Conservation (phyloP, 306 rosid genomes). For the Dicorynia guianensis region DNA sequence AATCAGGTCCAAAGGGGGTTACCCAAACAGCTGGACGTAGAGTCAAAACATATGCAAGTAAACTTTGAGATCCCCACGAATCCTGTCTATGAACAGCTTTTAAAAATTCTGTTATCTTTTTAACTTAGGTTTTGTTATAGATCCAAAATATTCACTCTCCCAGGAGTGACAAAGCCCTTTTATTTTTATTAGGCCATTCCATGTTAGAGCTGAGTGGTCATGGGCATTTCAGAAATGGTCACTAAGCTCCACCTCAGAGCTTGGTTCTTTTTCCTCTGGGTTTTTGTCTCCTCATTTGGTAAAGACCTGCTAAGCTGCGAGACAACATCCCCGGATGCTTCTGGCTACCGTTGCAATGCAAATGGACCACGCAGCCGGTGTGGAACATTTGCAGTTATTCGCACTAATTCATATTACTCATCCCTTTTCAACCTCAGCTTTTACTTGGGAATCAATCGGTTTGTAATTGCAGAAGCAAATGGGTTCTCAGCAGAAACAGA, state of each 20-base stretch:
- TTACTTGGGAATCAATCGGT: constrained; percentile 69
- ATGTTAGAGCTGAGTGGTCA: constrained; percentile 50
- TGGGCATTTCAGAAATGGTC: constrained; percentile 55
- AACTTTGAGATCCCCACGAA: constrained; percentile 65
- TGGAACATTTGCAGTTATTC: constrained; percentile 69
- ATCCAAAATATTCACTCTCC: constrained; percentile 66
- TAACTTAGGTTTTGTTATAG: constrained; percentile 51
- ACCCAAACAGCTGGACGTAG: constrained; percentile 50
- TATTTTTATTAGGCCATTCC: constrained; percentile 49
- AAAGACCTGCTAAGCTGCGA: constrained; percentile 56
- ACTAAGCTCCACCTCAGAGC: constrained; percentile 50
- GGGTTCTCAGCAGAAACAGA: constrained; percentile 75
- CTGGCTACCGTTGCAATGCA: constrained; percentile 61
- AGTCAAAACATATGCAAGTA: constrained; percentile 39
- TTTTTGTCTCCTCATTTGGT: constrained; percentile 56
- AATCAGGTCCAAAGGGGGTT: constrained; percentile 31
- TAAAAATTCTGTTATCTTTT: constrained; percentile 46
- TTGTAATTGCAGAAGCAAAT: constrained; percentile 62
- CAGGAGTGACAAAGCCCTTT: constrained; percentile 38
- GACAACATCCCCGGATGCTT: constrained; percentile 52
- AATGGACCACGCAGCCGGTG: constrained; percentile 59
- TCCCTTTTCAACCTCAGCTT: constrained; percentile 76
- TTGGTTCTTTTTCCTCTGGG: constrained; percentile 57
- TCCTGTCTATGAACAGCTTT: constrained; percentile 49
- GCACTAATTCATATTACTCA: constrained; percentile 67